A percentile compares a stretch with the other conserved stretches of the same genome.
phyloP scores from a whole-genome alignment of 148 eudicot genomes.

The Amaranthus hypochondriacus region DNA sequence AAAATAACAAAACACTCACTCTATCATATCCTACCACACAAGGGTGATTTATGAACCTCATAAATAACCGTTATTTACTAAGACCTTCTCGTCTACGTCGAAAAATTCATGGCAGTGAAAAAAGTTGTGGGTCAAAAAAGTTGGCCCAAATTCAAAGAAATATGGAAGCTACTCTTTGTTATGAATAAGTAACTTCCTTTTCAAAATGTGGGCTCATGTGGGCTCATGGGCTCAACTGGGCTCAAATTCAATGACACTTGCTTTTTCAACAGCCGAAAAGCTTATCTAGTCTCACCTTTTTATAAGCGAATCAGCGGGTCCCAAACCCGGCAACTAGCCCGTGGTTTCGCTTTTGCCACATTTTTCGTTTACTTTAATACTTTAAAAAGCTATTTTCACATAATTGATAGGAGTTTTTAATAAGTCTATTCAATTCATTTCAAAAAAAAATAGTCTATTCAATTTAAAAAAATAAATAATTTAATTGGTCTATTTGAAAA shows the following conservation, averaged over 20 bases:
- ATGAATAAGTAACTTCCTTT: background rate
- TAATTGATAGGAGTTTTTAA: no score
- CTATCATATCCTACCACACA: no score
- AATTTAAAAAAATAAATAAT: no score
- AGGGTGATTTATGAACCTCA: no score
- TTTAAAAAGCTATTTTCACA: no score
- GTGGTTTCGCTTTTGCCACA: background rate
- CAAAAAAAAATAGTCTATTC: no score
- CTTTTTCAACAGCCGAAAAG: background rate
- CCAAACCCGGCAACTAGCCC: background rate
- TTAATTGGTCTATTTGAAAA: no score
- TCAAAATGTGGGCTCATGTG: background rate
- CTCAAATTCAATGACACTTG: background rate
- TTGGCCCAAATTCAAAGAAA: background rate
- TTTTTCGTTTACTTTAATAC: background rate
- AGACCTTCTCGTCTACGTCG: no score
- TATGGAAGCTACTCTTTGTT: background rate
- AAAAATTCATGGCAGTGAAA: background rate
- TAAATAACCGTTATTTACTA: no score
- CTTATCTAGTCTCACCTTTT: background rate
- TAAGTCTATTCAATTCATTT: no score
- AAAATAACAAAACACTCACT: no score
- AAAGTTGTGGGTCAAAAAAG: background rate
- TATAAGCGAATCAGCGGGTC: background rate
- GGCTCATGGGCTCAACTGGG: no score